Base-by-base conservation (phyloP, 2,329 filamentous ascomycete species). In the Biscogniauxia mediterranea region DNA sequence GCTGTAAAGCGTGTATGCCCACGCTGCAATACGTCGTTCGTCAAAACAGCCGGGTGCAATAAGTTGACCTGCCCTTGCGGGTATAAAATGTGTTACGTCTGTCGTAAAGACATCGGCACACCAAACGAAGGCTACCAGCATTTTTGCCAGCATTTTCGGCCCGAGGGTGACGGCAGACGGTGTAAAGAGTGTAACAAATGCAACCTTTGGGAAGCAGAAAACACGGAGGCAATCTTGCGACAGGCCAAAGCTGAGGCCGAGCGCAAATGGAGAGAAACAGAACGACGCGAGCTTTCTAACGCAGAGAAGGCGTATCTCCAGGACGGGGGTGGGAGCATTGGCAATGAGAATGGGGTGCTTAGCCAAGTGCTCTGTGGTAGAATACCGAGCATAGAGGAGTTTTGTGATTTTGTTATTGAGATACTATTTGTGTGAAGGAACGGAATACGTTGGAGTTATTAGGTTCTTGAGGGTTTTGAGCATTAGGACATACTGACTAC, bases 21-120 rank as follows among this genome's bases (percentile, higher is more conserved):
- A 8, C 86, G 89, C 54, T 99, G 95, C 80, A 89, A 91, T 68
- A 91, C 93, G 9, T 91, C 89, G 17, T 98, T 98, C 74, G 91
- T 99, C 77, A 98, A 98, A 76, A 89, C 88, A 6, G 88, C 89
- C 25, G 95, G 95, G 70, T 99, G 95, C 83, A 99, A 99, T 81
- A 98, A 98, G 78, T 83, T 99, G 50, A 94, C 92, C 5, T 98
- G 95, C 73, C 88, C 93, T 17, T 99, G 95, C 76, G 95, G 95
- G 8, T 98, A 98, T 78, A 90, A 91, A 69, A 98, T 98, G 94
- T 99, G 95, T 75, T 99, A 99, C 72, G 87, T 98, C 54, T 99
- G 95, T 76, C 91, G 95, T 50, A 89, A 89, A 68, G 88, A 92
- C 70, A 86, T 89, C 54, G 79, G 81, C 59, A 80, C 85, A 55